phyloP scores from a whole-genome alignment of 768 basidiomycete species.

The Xerocomellus intermedius region DNA sequence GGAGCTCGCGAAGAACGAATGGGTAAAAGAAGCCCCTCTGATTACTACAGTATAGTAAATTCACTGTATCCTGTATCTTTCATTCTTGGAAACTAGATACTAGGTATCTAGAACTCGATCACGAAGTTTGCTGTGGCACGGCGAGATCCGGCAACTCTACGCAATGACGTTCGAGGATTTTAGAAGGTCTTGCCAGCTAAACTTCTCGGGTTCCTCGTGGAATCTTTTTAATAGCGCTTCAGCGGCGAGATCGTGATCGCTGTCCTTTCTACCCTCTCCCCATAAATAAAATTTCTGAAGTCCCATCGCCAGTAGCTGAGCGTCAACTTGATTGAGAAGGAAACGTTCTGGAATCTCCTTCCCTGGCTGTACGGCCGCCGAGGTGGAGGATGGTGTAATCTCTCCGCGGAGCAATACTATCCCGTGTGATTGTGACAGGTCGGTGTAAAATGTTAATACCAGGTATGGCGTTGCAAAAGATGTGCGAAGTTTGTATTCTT shows the following conservation, averaged over 20 bases:
- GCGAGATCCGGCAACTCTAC: constrained; percentile 1
- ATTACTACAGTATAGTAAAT: constrained; percentile 15
- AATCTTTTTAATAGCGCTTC: constrained; percentile 62
- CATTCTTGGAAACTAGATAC: neutral
- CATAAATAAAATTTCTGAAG: constrained; percentile 87
- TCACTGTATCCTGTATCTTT: neutral
- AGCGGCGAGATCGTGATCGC: neutral
- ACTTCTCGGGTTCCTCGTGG: constrained; percentile 74
- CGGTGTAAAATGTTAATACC: constrained; percentile 88
- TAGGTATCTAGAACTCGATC: neutral
- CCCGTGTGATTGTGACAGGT: constrained; percentile 75
- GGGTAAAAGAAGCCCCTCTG: constrained; percentile 48
- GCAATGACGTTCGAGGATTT: constrained; percentile 38
- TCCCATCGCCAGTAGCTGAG: constrained; percentile 76
- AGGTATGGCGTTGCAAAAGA: constrained; percentile 90
- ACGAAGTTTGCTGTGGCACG: neutral
- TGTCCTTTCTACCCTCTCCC: constrained; percentile 32
- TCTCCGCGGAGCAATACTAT: constrained; percentile 89
- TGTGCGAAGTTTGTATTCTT: constrained; percentile 85
- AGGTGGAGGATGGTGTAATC: constrained; percentile 66
- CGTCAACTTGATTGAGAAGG: constrained; percentile 75
- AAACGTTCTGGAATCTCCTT: constrained; percentile 34
- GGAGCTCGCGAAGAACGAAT: constrained; percentile 57
- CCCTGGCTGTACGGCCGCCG: constrained; percentile 36
- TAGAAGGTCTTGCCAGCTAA: constrained; percentile 80